Base-by-base conservation (phyloP, 306 rosid genomes). In the Rosa chinensis region DNA sequence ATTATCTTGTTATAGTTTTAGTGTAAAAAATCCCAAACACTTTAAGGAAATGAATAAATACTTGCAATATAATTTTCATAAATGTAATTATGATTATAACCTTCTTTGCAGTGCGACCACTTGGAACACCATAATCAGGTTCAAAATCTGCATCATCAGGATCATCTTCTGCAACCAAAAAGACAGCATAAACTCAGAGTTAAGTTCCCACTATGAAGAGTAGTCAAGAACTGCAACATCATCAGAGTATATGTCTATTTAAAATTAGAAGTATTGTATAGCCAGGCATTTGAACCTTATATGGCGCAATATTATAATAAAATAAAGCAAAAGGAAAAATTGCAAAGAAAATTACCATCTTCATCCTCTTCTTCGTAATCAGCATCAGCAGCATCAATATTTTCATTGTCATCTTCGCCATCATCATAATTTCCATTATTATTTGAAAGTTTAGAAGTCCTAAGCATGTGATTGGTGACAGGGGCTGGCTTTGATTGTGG, bases 311-410 rank as follows among this genome's bases (percentile, higher is more conserved):
- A 75, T 75, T 80, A 58, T 79, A 39, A 74, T 5, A 55, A 17
- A 59, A 43, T 37, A 50, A 59, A 68, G 40, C 56, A 42, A 63
- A 25, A 75, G 14, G 10, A 59, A 75, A 6, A 25, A 5, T 14
- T 68, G 42, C 56, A 74, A 80, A 83, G 47, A 48, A 76, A 73
- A 76, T 79, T 87, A 95, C 99, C 99, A 79, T 92, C 99, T 63
- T 84, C 97, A 50, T 93, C 97, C 80, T 95, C 98, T 77, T 89
- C 97, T 83, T 96, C 98, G 70, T 96, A 96, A 86, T 96, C 99
- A 81, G 84, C 99, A 77, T 93, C 96, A 35, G 84, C 90, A 44
- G 86, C 92, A 56, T 80, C 89, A 70, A 79, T 83, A 75, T 86
- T 85, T 45, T 86, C 79, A 64, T 72, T 87, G 21, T 47, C 86